Percentiles rank a stretch among this genome's conserved stretches.
phyloP scores from a whole-genome alignment of 345 rosid species.

The Corchorus capsularis region DNA sequence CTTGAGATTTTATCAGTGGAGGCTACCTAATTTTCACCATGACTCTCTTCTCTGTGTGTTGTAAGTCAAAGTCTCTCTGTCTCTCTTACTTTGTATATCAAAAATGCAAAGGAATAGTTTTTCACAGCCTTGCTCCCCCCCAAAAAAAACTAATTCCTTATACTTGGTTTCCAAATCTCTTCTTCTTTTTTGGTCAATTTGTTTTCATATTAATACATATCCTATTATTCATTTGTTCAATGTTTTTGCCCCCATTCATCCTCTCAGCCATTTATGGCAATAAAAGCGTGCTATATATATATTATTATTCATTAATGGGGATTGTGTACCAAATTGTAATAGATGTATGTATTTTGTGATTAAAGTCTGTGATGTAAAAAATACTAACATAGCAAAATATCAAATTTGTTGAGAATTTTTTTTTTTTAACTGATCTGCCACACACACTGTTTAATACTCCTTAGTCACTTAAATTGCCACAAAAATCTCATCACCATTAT shows the following conservation, averaged over 20 bases:
- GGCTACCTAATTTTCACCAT: conserved; percentile 48
- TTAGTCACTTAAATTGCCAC: too few species aligned
- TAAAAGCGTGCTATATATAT: background rate
- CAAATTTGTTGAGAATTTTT: background rate
- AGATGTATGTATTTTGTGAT: conserved; percentile 10
- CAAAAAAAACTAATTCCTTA: background rate
- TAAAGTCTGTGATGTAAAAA: background rate
- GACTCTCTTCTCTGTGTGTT: conserved; percentile 16
- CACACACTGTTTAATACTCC: background rate
- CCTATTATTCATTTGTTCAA: conserved; percentile 13
- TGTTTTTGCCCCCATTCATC: background rate
- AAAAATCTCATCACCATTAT: too few species aligned
- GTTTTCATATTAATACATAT: background rate
- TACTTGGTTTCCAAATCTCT: background rate
- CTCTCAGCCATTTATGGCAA: conserved; percentile 9
- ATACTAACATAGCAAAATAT: background rate
- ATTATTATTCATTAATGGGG: conserved; percentile 6
- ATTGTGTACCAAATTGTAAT: background rate
- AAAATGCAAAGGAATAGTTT: conserved; percentile 19
- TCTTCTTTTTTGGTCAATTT: conserved; percentile 13
- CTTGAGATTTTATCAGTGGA: conserved; percentile 91
- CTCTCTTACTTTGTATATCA: conserved; percentile 11
- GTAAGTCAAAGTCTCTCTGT: conserved; percentile 30
- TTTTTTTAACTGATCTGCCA: background rate
- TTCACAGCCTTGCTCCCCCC: background rate